phyloP scores from a whole-genome alignment of 2,329 filamentous ascomycete species.

The Fusarium palustre region DNA sequence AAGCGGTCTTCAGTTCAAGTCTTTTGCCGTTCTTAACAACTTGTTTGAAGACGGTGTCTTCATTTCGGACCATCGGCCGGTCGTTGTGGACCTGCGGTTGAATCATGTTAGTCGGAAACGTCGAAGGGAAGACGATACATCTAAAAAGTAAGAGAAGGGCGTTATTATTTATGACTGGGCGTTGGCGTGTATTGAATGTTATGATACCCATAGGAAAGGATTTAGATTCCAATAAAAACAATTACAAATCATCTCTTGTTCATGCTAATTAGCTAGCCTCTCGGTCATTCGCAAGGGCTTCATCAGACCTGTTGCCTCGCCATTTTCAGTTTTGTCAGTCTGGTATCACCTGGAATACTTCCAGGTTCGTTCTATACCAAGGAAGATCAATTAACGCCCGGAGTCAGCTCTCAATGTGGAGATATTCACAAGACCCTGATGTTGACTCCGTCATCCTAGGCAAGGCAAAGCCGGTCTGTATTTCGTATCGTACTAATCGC shows the following conservation, averaged over 20 bases:
- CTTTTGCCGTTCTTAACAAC: conserved; percentile 45
- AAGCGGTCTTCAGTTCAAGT: conserved; percentile 39
- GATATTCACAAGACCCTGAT: no score
- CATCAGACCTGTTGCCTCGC: conserved; percentile 20
- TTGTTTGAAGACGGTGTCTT: conserved; percentile 47
- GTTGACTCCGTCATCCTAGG: no score
- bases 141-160: neutral
- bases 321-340: conserved; percentile 14
- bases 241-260: neutral
- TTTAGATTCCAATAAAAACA: conserved; percentile 9
- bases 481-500: no score
- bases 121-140: neutral
- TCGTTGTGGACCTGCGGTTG: conserved; percentile 46
- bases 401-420: conserved; percentile 1
- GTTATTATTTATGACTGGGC: conserved; percentile 11
- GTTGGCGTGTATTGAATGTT: conserved; percentile 12
- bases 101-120: conserved; percentile 29
- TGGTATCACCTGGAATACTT: conserved; percentile 24
- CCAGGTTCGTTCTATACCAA: conserved; percentile 29
- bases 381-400: conserved; percentile 19
- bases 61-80: conserved; percentile 51
- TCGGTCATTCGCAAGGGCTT: conserved; percentile 19
- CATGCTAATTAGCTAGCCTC: conserved; percentile 5
- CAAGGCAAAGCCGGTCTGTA: no score
- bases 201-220: conserved; percentile 28